Conservation (phyloP, 805 yeast species). For the Nakazawaea sp. region DNA sequence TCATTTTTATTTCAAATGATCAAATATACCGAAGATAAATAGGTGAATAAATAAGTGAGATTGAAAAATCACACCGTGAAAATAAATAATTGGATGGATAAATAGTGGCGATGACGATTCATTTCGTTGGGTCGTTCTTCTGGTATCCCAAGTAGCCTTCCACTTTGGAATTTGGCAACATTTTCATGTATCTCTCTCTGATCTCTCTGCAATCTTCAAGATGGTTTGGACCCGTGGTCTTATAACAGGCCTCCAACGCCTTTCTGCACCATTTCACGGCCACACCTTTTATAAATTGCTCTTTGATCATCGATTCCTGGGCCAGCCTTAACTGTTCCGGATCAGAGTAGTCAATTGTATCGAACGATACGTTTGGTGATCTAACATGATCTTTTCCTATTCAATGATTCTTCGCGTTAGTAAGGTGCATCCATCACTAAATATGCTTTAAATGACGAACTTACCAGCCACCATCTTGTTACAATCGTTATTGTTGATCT, state of each 20-base stretch:
- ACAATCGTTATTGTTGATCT: too few relatives aligned
- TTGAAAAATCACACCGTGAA: conserved; percentile 1
- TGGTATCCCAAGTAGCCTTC: conserved; percentile 81
- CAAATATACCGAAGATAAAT: not conserved
- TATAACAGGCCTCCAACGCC: conserved; percentile 69
- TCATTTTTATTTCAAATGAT: too few relatives aligned
- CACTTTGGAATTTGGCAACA: conserved; percentile 63
- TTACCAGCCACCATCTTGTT: not conserved
- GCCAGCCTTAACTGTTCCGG: conserved; percentile 58
- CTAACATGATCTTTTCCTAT: conserved; percentile 31
- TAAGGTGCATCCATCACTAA: too few relatives aligned
- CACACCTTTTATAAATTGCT: conserved; percentile 68
- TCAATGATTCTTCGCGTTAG: not conserved
- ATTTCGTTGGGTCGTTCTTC: conserved; percentile 80
- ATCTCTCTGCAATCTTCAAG: conserved; percentile 76
- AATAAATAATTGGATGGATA: not conserved
- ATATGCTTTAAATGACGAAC: not conserved
- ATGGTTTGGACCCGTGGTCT: conserved; percentile 56
- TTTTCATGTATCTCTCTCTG: conserved; percentile 68
- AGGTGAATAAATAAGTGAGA: conserved; percentile 1
- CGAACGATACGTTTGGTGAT: conserved; percentile 75
- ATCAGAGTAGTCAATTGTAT: conserved; percentile 72
- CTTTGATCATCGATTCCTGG: conserved; percentile 72
- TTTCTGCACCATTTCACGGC: conserved; percentile 63
- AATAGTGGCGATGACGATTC: conserved; percentile 12